Percentiles rank a stretch among this genome's conserved stretches.
Evolutionary conservation across 1,284 basidiomycete species (phyloP).

Genomic region (Porodaedalea pini): DNA sequence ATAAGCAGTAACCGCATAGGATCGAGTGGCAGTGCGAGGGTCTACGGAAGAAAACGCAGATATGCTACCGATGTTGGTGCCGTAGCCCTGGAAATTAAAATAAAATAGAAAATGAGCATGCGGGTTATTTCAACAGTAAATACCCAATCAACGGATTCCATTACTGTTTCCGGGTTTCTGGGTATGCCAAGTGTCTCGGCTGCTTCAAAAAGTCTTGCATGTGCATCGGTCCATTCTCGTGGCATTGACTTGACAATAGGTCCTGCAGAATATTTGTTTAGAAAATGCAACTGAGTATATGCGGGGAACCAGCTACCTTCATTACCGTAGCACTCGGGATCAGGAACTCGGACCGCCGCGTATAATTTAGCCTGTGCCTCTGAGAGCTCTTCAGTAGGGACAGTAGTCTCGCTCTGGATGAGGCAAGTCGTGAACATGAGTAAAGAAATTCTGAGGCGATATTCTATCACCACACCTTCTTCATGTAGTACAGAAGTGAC

Average conservation of each 20-base stretch:
- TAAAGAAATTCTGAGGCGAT: background rate
- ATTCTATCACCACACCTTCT: constrained; percentile 3
- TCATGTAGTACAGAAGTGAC: constrained; percentile 12
- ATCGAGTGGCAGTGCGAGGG: constrained; percentile 7
- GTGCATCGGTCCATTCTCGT: background rate
- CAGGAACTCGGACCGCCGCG: background rate
- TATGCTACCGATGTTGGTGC: constrained; percentile 5
- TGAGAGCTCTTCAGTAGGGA: background rate
- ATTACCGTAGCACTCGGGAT: background rate
- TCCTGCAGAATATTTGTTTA: background rate
- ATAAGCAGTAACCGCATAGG: constrained; percentile 7
- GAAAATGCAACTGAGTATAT: background rate
- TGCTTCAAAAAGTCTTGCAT: background rate
- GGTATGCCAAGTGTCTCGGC: constrained; percentile 1
- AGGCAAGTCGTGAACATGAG: background rate
- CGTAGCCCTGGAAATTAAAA: background rate
- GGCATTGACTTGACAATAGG: constrained; percentile 6
- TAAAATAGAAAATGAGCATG: too few species aligned
- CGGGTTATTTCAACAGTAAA: too few species aligned
- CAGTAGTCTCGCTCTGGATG: background rate
- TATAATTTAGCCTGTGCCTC: constrained; percentile 5
- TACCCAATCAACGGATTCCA: background rate
- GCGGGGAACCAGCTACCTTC: background rate
- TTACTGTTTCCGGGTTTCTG: constrained; percentile 11
- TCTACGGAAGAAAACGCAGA: background rate